Conservation (phyloP, 768 basidiomycete species). For the Mycena vulgaris region DNA sequence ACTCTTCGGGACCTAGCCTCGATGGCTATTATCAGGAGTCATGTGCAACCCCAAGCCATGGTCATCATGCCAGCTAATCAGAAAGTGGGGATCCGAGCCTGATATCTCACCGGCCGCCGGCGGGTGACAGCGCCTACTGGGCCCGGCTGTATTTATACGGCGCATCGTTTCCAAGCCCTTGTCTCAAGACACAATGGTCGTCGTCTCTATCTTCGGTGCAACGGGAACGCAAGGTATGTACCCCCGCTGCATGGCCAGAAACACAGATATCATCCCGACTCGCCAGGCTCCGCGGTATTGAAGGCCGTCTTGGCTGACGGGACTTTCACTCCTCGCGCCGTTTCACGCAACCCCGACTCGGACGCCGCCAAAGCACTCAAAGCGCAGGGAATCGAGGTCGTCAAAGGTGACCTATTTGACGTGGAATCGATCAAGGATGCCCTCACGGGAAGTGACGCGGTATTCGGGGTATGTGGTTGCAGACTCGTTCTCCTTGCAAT, state of each 20-base stretch:
- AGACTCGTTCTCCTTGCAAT: too few relatives aligned
- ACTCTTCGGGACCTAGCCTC: too few relatives aligned
- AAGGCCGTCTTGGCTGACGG: slow-evolving; percentile 34
- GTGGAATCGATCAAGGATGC: slow-evolving; percentile 32
- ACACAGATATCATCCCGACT: neutral
- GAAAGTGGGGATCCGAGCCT: too few relatives aligned
- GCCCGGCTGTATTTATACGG: too few relatives aligned
- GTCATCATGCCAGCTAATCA: too few relatives aligned
- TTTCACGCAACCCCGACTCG: slow-evolving; percentile 31
- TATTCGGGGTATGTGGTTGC: slow-evolving; percentile 34
- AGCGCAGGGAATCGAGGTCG: slow-evolving; percentile 32
- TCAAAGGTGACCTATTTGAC: slow-evolving; percentile 32
- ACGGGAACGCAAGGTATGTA: slow-evolving; percentile 11
- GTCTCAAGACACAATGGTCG: slow-evolving; percentile 14
- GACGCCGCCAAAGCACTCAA: slow-evolving; percentile 23
- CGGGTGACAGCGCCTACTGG: too few relatives aligned
- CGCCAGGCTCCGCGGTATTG: slow-evolving; percentile 27
- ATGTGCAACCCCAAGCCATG: too few relatives aligned
- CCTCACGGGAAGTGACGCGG: slow-evolving; percentile 34
- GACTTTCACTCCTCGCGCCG: slow-evolving; percentile 39
- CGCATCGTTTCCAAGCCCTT: too few relatives aligned
- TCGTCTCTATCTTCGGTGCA: slow-evolving; percentile 17
- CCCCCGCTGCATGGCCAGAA: neutral
- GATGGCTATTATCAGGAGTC: too few relatives aligned
- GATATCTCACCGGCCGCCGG: too few relatives aligned